These are phyloP conservation scores for Colletotrichum sp. DNA, from an alignment of 2,329 filamentous ascomycete species.

Conservation along the genomic window DNA sequence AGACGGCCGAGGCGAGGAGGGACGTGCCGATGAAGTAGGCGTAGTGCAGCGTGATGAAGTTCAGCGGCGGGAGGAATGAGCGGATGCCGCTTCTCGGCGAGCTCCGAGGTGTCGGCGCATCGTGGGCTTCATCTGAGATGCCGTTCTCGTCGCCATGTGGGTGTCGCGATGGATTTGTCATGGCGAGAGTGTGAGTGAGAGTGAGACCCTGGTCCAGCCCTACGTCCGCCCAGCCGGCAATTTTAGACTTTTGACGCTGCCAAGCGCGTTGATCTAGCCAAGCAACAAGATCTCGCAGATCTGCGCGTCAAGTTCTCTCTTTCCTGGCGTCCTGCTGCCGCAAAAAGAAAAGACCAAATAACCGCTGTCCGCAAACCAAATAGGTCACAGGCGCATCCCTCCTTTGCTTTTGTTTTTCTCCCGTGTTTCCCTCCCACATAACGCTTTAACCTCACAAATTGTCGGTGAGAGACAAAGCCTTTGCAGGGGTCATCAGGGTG, in stretches of 20 bases:
- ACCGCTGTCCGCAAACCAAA: neutral
- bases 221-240: neutral
- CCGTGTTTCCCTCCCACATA: neutral
- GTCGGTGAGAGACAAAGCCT: constrained; percentile 1
- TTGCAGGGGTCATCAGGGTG: neutral
- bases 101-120: neutral
- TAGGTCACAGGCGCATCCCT: too few relatives aligned
- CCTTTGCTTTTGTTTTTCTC: neutral
- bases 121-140: neutral
- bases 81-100: neutral
- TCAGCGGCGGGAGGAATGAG: constrained; percentile 45
- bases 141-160: neutral
- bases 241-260: neutral
- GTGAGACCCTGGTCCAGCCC: neutral
- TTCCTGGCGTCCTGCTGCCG: neutral
- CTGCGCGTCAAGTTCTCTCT: neutral
- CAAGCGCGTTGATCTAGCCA: neutral
- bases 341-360: neutral
- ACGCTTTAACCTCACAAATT: neutral
- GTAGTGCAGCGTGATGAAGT: constrained; percentile 71
- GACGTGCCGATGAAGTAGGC: constrained; percentile 66
- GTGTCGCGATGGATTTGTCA: neutral
- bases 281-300: neutral
- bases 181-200: neutral
- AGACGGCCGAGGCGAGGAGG: constrained; percentile 62